Evolutionary conservation across 352 stramenopile genomes (phyloP).

Genomic region (Thraustochytrium sp.): DNA sequence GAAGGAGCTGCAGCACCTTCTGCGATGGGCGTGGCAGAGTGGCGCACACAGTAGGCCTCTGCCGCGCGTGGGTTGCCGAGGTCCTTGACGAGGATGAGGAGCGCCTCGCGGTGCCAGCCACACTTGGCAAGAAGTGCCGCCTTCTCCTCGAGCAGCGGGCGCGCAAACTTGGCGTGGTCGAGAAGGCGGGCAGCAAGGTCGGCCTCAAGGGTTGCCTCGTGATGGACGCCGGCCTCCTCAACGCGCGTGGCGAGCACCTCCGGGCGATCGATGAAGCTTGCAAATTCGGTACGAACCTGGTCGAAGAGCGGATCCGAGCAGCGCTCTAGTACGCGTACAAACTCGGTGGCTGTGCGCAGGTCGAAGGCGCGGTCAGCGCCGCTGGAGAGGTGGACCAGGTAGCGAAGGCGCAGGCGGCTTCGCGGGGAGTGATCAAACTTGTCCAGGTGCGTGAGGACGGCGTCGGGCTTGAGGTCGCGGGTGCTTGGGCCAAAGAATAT

Average conservation of each 20-base stretch:
- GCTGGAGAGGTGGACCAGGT: not conserved
- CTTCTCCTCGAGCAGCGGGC: not conserved
- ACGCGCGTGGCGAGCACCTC: not conserved
- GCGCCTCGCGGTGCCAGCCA: not conserved
- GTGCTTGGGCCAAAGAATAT: not conserved
- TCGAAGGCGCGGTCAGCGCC: not conserved
- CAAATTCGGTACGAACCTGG: not conserved
- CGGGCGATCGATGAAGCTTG: not conserved
- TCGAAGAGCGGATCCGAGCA: not conserved
- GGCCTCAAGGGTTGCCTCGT: conserved; percentile 17
- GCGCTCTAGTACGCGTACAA: not conserved
- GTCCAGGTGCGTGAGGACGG: not conserved
- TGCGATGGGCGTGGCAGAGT: not conserved
- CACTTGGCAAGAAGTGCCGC: conserved; percentile 6
- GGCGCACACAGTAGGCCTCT: conserved; percentile 4
- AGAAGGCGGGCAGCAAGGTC: not conserved
- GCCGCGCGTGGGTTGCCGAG: not conserved
- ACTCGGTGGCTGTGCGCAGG: not conserved
- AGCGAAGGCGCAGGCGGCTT: not conserved
- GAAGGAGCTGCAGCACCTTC: not conserved
- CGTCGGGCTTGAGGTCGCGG: not conserved
- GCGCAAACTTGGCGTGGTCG: not conserved
- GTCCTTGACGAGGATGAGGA: conserved; percentile 5
- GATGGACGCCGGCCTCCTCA: not conserved
- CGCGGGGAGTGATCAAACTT: not conserved